Base-by-base conservation (phyloP, 495 filamentous ascomycete genomes). In the Penicillium psychrofluorescens region DNA sequence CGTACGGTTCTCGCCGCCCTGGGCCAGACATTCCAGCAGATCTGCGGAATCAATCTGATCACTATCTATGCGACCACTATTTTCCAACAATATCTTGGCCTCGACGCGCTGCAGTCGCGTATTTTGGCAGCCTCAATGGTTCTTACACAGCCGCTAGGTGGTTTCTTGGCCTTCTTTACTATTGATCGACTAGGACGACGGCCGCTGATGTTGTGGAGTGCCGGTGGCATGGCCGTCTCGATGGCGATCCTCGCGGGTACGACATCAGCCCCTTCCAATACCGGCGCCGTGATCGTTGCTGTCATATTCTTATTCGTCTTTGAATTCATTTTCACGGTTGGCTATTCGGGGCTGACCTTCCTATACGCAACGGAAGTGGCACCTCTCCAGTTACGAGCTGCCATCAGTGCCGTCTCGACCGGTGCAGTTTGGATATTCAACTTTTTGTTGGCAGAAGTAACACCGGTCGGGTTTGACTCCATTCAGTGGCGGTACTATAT, bases 51-150 rank as follows among this genome's bases (percentile, higher is more conserved):
- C 49, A 80, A 80, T 46, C 59, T 82, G 30, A 78, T 82, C 36
- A 75, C 75, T 12, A 77, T 80, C 43, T 84, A 82, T 50, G 74
- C 76, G 0, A 72, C 79, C 1, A 73, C 71, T 6, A 76, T 84
- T 43, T 80, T 48, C 57, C 59, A 80, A 39, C 66, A 81, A 56
- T 72, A 74, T 36, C 74, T 83, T 13, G 65, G 71, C 1, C 59
- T 83, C 6, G 63, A 61, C 22, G 85, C 92, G 51, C 77, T 94
- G 37, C 88, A 90, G 62, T 88, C 90, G 1, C 89, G 87, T 38
- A 63, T 95, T 4, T 65, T 90, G 1, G 83, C 84, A 8, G 86
- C 84, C 29, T 71, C 86, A 7, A 88, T 86, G 71, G 84, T 84
- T 70, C 65, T 88, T 11, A 79, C 86, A 7, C 89, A 88, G 58